Percentiles rank a stretch among this genome's conserved stretches.
These are phyloP conservation scores for Sparassis latifolia DNA, from an alignment of 1,284 basidiomycete species.

Conservation along the genomic window DNA sequence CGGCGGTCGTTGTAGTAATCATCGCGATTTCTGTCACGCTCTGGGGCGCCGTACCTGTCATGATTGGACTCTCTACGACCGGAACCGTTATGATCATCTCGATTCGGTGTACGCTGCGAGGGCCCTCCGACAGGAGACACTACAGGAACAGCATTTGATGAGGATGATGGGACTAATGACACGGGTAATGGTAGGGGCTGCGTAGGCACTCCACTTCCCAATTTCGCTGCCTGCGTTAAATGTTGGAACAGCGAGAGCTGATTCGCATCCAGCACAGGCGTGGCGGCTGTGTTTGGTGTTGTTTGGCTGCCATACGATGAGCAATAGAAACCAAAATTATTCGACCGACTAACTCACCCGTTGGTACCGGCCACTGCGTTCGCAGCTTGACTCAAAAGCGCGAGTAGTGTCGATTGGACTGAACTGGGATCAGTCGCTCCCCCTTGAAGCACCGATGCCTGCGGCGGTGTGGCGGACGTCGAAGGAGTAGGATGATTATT, in stretches of 20 bases:
- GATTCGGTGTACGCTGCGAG: constrained; percentile 32
- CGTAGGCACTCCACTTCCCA: constrained; percentile 28
- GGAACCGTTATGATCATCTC: constrained; percentile 38
- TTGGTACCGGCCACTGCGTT: constrained; percentile 16
- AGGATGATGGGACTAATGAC: constrained; percentile 26
- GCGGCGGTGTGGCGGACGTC: constrained; percentile 14
- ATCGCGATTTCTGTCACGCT: constrained; percentile 37
- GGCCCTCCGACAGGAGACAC: constrained; percentile 23
- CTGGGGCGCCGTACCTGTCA: constrained; percentile 42
- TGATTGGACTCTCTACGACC: constrained; percentile 38
- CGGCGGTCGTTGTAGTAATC: constrained; percentile 32
- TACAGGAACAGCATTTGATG: constrained; percentile 27
- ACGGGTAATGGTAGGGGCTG: constrained; percentile 24
- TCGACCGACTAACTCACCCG: constrained; percentile 18
- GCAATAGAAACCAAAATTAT: constrained; percentile 2
- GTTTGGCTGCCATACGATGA: constrained; percentile 46
- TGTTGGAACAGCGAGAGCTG: constrained; percentile 70
- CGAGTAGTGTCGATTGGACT: constrained; percentile 57
- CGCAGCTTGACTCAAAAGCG: constrained; percentile 59
- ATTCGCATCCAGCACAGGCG: constrained; percentile 39
- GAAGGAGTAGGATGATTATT: constrained; percentile 22
- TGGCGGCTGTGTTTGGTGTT: constrained; percentile 42
- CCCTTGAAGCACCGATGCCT: constrained; percentile 23
- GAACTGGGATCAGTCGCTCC: constrained; percentile 21
- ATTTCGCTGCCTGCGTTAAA: constrained; percentile 54